These are phyloP conservation scores for Cordyceps pruinosa DNA, from an alignment of 2,329 filamentous ascomycete species.

Conservation along the genomic window DNA sequence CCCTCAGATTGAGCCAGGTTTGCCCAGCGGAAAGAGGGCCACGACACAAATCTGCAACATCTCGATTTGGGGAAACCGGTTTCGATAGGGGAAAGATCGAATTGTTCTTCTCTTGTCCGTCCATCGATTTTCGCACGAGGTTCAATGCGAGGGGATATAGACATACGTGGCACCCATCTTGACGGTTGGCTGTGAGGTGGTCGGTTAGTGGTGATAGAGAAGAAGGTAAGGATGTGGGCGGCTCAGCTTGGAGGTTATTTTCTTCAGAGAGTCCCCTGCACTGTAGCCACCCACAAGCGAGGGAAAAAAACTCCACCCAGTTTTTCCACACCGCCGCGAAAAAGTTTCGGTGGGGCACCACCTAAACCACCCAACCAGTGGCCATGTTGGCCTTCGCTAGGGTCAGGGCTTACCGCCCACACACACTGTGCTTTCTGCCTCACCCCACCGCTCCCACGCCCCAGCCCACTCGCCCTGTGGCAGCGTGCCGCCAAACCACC, in stretches of 20 bases:
- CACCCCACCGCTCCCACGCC: conserved; percentile 26
- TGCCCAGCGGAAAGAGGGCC: conserved; percentile 73
- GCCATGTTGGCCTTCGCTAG: conserved; percentile 15
- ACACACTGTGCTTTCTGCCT: conserved; percentile 27
- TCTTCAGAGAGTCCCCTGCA: background rate
- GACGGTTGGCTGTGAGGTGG: conserved; percentile 30
- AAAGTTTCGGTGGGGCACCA: conserved; percentile 1
- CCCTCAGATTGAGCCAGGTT: conserved; percentile 18
- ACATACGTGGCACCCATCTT: conserved; percentile 50
- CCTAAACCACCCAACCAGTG: background rate
- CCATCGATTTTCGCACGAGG: conserved; percentile 23
- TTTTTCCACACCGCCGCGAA: conserved; percentile 15
- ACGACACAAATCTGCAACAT: conserved; percentile 52
- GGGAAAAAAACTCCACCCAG: conserved; percentile 2
- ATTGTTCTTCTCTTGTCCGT: conserved; percentile 18
- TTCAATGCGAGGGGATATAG: conserved; percentile 30
- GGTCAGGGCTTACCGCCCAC: conserved; percentile 24
- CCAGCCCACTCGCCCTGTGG: conserved; percentile 8
- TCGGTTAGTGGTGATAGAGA: conserved; percentile 32
- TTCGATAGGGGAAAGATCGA: conserved; percentile 13
- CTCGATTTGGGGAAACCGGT: conserved; percentile 35
- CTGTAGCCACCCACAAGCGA: background rate
- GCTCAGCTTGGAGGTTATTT: background rate
- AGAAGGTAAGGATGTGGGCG: conserved; percentile 5
- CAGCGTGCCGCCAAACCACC: conserved; percentile 19